Evolutionary conservation across 148 eudicot genomes (phyloP), one percentile per base, ranked within the genome.

Genomic region (Talinum fruticosum): DNA sequence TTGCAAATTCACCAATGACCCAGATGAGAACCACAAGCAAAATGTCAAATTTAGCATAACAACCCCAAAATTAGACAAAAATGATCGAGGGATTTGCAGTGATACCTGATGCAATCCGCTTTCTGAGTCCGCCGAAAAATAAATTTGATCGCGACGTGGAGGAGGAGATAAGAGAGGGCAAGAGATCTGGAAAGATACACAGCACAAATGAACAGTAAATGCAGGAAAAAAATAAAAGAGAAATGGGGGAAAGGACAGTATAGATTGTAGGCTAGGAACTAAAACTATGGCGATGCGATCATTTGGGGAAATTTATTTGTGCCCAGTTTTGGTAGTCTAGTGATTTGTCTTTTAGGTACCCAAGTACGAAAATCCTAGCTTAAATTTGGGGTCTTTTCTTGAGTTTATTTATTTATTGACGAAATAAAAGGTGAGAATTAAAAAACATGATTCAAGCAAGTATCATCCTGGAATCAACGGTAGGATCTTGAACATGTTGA

Each of bases 161-260:
- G 36, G 19, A 16, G 6, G 6, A 36, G 28, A 35, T 23, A 38
- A 61, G 51, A 61, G 28, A 59, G n/a, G 12, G 36, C 49, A 30
- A 59, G 34, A 74, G 77, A 74, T 74, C 77, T 59, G 16, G 77
- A 74, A 73, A 54, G 45, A 73, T 18, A 73, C 28, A 57, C 28
- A 57, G 64, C 64, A 57, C 26, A 23, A 57, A n/a, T 2, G 64
- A 73, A 74, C 37, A 57, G 44, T 10, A 33, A 53, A 38, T 7
- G 32, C 26, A 74, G 36, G n/a, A n/a, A 21, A n/a, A 44, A 3
- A 32, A 38, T 18, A 36, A 37, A 59, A 1, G 49, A 61, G 57
- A 34, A 14, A 44, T 37, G 38, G 36, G 64, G 24, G 53, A 35
- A 14, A 23, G 21, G 16, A 53, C 29, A 73, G 29, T 47, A 29